A percentile compares a stretch with the other conserved stretches of the same genome.
Evolutionary conservation across 129 eudicot species (phyloP).

Genomic region (Flaveria ramosissima): DNA sequence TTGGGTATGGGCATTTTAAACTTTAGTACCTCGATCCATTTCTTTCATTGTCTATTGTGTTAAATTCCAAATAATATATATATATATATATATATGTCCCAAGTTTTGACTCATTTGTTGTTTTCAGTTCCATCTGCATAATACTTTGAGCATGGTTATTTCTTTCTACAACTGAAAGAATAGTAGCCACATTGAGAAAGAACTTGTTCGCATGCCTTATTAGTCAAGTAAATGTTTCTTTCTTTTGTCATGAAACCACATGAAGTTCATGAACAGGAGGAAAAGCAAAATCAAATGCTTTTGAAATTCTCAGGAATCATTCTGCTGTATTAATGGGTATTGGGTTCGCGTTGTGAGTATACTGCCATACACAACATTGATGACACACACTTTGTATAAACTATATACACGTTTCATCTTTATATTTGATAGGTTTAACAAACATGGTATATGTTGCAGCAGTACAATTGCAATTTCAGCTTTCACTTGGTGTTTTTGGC

Average conservation of each 20-base stretch:
- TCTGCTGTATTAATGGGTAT: conserved; percentile 62
- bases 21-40: too few relatives aligned
- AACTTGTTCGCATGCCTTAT: conserved; percentile 66
- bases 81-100: too few relatives aligned
- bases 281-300: not conserved
- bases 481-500: too few relatives aligned
- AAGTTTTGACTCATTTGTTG: conserved; percentile 21
- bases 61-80: too few relatives aligned
- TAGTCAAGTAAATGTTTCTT: conserved; percentile 28
- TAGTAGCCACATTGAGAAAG: conserved; percentile 80
- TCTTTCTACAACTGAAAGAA: conserved; percentile 87
- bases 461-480: too few relatives aligned
- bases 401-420: not conserved
- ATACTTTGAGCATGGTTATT: conserved; percentile 84
- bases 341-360: conserved; percentile 58
- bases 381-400: not conserved
- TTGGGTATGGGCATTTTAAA: too few relatives aligned
- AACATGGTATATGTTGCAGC: too few relatives aligned
- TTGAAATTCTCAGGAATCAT: conserved; percentile 38
- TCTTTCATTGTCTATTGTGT: not conserved
- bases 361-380: conserved; percentile 11
- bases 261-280: too few relatives aligned
- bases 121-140: conserved; percentile 69
- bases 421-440: too few relatives aligned
- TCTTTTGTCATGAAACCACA: not conserved